Base-by-base conservation (phyloP, 2,329 filamentous ascomycete genomes). In the Thelonectria olida region DNA sequence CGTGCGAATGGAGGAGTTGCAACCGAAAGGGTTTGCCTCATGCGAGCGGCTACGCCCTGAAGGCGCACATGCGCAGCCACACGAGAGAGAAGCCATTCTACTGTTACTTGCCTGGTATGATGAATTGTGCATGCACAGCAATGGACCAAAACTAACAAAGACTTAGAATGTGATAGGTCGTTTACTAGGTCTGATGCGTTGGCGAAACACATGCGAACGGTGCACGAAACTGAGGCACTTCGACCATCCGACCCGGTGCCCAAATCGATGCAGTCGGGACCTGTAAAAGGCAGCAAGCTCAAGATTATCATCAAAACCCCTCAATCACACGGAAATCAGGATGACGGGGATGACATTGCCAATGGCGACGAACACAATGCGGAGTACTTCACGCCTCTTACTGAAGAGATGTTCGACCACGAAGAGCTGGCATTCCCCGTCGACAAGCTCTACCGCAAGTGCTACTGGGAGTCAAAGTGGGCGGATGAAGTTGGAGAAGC, bases 1-100 rank as follows among this genome's bases (percentile, higher is more conserved):
- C 92, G n/a, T 99, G 96, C 79, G 95, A 98, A 79, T 99, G 96
- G 96, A 88, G 87, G 61, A 95, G 95, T 67, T 99, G 96, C 76
- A 85, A 84, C 54, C 83, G 94, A 63, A 98, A 97, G 80, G 93
- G 93, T 61, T 88, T 96, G 78, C 89, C 92, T 17, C 96, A 99
- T 79, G 95, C 95, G 1, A 97, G 93, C 72, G 96, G 93, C 2
- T 99, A 99, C 79, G 96, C 96, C 5, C 81, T 99, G 66, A 94
- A 97, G 76, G 96, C 96, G 9, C 96, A 99, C 74, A 97, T 99
- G 94, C 86, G 96, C 69, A 97, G 94, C 75, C 96, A 99, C 76
- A 99, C 96, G 2, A 88, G 96, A 73, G 96, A 99, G 83, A 99
- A 99, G 80, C 96, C 96, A 0, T 98, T 98, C 75, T 97, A 97